A percentile compares a stretch with the other conserved stretches of the same genome.
These are phyloP conservation scores for Aspergillus texensis DNA, from an alignment of 2,329 filamentous ascomycete genomes.

Conservation along the genomic window DNA sequence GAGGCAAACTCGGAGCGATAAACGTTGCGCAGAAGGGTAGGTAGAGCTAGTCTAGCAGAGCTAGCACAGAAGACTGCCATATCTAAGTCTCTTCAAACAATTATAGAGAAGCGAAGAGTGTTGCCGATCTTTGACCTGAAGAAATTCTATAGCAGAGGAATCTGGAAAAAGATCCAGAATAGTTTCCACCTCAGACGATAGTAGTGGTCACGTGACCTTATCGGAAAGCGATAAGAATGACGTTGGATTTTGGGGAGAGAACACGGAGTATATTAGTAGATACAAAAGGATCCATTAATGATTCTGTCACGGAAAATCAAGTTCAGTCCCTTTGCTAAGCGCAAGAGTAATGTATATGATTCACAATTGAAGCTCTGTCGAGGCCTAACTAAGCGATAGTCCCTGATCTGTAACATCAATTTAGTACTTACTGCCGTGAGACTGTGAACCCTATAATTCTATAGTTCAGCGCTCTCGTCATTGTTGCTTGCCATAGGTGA, in stretches of 20 bases:
- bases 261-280: background rate
- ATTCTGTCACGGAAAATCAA: background rate
- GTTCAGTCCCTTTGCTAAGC: background rate
- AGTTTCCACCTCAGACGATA: conserved; percentile 2
- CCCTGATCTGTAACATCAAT: background rate
- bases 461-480: background rate
- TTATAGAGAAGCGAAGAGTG: background rate
- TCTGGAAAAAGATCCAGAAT: conserved; percentile 11
- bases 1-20: conserved; percentile 27
- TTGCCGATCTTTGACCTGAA: background rate
- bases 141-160: background rate
- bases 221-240: background rate
- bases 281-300: background rate
- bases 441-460: background rate
- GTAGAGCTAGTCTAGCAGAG: conserved; percentile 29
- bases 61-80: conserved; percentile 28
- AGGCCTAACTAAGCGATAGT: background rate
- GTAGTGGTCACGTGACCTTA: conserved; percentile 4
- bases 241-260: background rate
- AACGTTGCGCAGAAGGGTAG: conserved; percentile 27
- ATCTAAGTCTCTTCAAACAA: background rate
- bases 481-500: background rate
- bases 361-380: background rate
- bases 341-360: background rate
- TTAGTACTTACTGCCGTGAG: background rate